Conservation (phyloP, 345 rosid genomes). For the Lagerstroemia speciosa region DNA sequence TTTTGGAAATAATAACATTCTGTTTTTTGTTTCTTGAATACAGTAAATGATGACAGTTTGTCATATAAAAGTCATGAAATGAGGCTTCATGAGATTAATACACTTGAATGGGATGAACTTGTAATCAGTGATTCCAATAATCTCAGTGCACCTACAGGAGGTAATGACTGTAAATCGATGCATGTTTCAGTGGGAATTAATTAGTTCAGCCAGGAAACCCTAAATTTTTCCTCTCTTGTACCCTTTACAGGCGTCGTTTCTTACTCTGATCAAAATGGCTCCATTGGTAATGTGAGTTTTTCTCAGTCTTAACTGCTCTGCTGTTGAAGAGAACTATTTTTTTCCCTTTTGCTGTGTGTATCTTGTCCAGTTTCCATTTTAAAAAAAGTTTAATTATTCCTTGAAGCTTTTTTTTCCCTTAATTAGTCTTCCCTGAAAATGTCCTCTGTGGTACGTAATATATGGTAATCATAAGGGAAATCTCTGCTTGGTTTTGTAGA, state of each 20-base stretch:
- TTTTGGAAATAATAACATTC: background rate
- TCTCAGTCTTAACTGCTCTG: slow-evolving; percentile 5
- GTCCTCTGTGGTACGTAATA: background rate
- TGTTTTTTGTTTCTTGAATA: slow-evolving; percentile 10
- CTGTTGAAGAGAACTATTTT: background rate
- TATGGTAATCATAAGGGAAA: background rate
- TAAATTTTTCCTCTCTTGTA: background rate
- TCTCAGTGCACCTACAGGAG: slow-evolving; percentile 23
- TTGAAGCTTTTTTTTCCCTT: background rate
- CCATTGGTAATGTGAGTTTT: slow-evolving; percentile 39
- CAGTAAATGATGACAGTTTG: slow-evolving; percentile 42
- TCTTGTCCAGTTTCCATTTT: background rate
- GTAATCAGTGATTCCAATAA: slow-evolving; percentile 33
- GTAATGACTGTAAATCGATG: slow-evolving; percentile 22
- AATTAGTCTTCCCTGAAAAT: background rate
- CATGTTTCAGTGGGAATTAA: background rate
- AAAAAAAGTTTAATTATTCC: background rate
- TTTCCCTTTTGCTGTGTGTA: background rate
- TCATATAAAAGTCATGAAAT: slow-evolving; percentile 45
- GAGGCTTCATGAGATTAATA: slow-evolving; percentile 83
- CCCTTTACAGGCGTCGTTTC: slow-evolving; percentile 41
- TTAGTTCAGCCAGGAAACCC: background rate
- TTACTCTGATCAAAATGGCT: slow-evolving; percentile 27
- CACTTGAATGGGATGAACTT: slow-evolving; percentile 97
- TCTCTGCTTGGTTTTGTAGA: background rate